A percentile compares a stretch with the other conserved stretches of the same genome.
Conservation (phyloP, 768 basidiomycete genomes). For the Porphyrellus cyaneotinctus region DNA sequence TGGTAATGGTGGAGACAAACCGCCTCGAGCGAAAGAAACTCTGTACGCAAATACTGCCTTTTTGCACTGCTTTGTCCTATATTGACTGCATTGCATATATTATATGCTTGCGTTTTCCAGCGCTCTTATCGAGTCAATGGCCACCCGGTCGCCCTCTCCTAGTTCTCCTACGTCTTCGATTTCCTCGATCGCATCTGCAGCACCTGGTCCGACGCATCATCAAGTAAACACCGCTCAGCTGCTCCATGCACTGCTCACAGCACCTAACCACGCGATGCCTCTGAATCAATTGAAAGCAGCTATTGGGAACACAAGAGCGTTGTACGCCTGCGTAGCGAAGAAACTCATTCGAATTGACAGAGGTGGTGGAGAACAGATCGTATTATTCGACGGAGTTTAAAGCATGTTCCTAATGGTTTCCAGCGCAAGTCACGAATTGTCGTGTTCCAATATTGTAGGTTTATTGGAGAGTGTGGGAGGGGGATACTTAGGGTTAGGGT, state of each 20-base stretch:
- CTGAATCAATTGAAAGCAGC: constrained; percentile 59
- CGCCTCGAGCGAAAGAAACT: constrained; percentile 54
- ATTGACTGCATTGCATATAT: not conserved
- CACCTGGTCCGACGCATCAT: constrained; percentile 52
- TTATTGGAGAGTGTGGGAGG: too few relatives aligned
- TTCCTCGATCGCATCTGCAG: constrained; percentile 40
- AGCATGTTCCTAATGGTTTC: not conserved
- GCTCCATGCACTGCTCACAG: constrained; percentile 53
- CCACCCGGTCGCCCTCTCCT: constrained; percentile 47
- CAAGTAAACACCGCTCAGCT: constrained; percentile 70
- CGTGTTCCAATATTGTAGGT: too few relatives aligned
- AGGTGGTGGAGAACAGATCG: constrained; percentile 68
- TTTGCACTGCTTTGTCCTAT: not conserved
- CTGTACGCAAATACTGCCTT: constrained; percentile 42
- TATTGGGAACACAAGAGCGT: constrained; percentile 55
- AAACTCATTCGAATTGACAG: constrained; percentile 73
- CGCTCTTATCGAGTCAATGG: constrained; percentile 52
- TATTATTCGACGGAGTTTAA: constrained; percentile 53
- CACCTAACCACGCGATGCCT: constrained; percentile 54
- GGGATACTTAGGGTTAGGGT: too few relatives aligned
- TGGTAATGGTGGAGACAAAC: constrained; percentile 41
- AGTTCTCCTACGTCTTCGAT: constrained; percentile 56
- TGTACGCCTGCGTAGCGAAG: constrained; percentile 82
- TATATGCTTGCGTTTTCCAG: constrained; percentile 33
- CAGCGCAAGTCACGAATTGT: not conserved